Percentiles rank a stretch among this genome's conserved stretches.
These are phyloP conservation scores for Entamoeba dispar DNA, from an alignment of 208 protist genomes.

Conservation along the genomic window DNA sequence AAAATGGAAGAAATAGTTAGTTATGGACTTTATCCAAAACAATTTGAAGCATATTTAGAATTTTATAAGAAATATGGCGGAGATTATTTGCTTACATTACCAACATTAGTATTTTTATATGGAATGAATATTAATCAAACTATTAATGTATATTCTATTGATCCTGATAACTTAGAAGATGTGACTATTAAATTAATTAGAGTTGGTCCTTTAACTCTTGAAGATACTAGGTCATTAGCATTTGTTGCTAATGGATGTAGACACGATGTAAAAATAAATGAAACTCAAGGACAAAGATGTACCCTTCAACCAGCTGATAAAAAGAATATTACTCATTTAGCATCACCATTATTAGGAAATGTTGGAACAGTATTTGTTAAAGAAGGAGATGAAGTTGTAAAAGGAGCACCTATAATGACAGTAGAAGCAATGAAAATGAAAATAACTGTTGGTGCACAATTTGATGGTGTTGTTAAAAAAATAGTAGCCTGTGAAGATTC, in stretches of 20 bases:
- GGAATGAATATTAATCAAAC: not conserved
- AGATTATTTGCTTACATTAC: not conserved
- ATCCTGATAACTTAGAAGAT: not conserved
- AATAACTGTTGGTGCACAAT: not conserved
- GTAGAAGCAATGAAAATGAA: not conserved
- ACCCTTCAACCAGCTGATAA: not conserved
- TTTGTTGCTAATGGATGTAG: not conserved
- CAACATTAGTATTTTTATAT: not conserved
- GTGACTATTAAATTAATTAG: not conserved
- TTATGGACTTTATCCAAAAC: not conserved
- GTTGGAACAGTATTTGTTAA: not conserved
- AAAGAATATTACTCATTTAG: not conserved
- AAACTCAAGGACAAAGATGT: not conserved
- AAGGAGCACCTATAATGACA: not conserved
- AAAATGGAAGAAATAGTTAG: not conserved
- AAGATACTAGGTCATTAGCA: not conserved
- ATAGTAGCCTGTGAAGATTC: not conserved
- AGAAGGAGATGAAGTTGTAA: not conserved
- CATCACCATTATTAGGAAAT: not conserved
- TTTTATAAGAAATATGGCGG: not conserved
- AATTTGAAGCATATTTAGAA: not conserved
- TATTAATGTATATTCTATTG: not conserved
- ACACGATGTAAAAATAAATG: not conserved
- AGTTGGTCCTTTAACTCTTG: not conserved
- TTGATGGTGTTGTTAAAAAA: not conserved